Base-by-base conservation (phyloP, 75 land plant genomes). In the Adiantum capillusveneris region DNA sequence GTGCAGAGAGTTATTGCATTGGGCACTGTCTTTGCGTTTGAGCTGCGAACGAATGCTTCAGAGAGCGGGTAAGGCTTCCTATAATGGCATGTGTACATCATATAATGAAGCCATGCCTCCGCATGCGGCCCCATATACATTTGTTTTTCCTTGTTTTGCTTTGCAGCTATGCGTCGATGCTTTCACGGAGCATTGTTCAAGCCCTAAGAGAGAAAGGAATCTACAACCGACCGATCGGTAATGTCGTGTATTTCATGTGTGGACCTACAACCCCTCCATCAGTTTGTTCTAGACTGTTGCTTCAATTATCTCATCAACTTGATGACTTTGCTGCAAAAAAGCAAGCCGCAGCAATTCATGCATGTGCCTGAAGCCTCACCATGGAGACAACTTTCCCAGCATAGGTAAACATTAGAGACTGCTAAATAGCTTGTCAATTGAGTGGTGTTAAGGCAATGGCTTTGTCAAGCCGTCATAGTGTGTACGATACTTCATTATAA, bases 221-320 rank as follows among this genome's bases (percentile, higher is more conserved):
- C 45, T 89, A 88, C 54, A 70, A 68, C 66, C 81, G 98, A 73
- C 96, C 98, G 43, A 56, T 93, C 25, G 98, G 98, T 12, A 93
- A 93, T 71, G 90, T 93, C 18, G 73, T 93, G 1, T 93, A 93
- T 59, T 72, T 93, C 28, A 93, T 93, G 98, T 88, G 96, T 68
- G 96, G 98, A 0, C 98, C 98, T 25, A 67, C 78, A 65, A 93
- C 90, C 54, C 54, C 73, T 50, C 79, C 90, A 31, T 44, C 72
- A 6, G 29, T 60, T 19, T 93, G 98, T 77, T 45, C 42, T 28
- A 70, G 53, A 30, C 37, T 83, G 29, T 80, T 93, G 21, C 29
- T 34, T 31, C 79, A 83, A 58, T 64, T 86, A 1, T 63, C 60
- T 31, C 6, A 31, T 17, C 65, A 82, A 57, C 56, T 85, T 9